phyloP scores from a whole-genome alignment of 2,329 filamentous ascomycete genomes.

The Alternaria triticimaculans region DNA sequence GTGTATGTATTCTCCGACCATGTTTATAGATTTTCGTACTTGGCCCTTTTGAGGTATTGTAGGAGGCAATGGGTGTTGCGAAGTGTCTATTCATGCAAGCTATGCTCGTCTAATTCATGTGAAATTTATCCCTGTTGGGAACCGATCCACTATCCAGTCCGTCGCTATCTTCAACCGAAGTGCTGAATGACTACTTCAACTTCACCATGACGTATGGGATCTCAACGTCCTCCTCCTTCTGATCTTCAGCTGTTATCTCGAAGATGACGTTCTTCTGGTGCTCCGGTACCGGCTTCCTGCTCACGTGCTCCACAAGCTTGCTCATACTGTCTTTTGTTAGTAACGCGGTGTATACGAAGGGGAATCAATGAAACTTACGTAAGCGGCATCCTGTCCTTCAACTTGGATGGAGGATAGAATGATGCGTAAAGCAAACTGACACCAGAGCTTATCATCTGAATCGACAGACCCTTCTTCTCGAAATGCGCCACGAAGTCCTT shows the following conservation, averaged over 20 bases:
- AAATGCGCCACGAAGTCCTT: slow-evolving; percentile 84
- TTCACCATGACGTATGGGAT: slow-evolving; percentile 96
- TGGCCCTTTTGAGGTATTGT: neutral
- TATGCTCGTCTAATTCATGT: slow-evolving; percentile 29
- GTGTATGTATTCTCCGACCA: neutral
- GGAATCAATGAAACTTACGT: slow-evolving; percentile 58
- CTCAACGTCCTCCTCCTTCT: slow-evolving; percentile 90
- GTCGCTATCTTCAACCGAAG: neutral
- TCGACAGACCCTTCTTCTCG: slow-evolving; percentile 75
- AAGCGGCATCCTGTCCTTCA: slow-evolving; percentile 81
- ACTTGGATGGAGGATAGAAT: slow-evolving; percentile 84
- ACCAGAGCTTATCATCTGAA: slow-evolving; percentile 96
- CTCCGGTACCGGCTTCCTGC: slow-evolving; percentile 86
- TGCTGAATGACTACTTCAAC: slow-evolving; percentile 54
- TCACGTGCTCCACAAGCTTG: slow-evolving; percentile 84
- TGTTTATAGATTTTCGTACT: neutral
- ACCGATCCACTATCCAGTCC: neutral
- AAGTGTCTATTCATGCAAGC: slow-evolving; percentile 22
- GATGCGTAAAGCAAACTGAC: slow-evolving; percentile 92
- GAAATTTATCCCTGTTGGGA: neutral
- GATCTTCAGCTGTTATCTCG: slow-evolving; percentile 89
- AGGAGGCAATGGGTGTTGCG: neutral
- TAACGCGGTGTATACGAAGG: no score
- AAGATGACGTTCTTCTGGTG: slow-evolving; percentile 97
- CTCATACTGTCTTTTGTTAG: slow-evolving; percentile 70